Conservation (phyloP, 768 basidiomycete genomes). For the Mycena amicta region DNA sequence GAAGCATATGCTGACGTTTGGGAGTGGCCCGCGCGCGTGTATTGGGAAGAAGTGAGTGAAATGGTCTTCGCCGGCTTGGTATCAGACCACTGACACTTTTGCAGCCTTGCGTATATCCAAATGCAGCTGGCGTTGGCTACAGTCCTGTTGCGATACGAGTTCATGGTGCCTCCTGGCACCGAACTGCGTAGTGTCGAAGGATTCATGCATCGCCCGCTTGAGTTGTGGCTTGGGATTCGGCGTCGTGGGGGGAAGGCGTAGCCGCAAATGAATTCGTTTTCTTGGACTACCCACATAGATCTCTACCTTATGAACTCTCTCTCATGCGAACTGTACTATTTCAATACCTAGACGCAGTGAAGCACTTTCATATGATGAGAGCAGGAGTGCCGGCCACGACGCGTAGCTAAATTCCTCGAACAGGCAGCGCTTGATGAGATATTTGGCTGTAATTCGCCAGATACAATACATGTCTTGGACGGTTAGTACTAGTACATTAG, state of each 20-base stretch:
- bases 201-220: constrained; percentile 14
- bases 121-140: constrained; percentile 10
- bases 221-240: constrained; percentile 1
- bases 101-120: constrained; percentile 7
- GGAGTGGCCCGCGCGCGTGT: constrained; percentile 13
- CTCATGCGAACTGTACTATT: too few relatives aligned
- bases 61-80: too few relatives aligned
- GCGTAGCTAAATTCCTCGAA: too few relatives aligned
- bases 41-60: constrained; percentile 14
- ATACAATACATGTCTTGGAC: too few relatives aligned
- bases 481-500: too few relatives aligned
- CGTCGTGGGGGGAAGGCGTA: background rate
- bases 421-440: too few relatives aligned
- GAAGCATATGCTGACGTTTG: constrained; percentile 13
- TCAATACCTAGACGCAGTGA: too few relatives aligned
- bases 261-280: background rate
- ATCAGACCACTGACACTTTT: too few relatives aligned
- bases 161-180: constrained; percentile 5
- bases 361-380: too few relatives aligned
- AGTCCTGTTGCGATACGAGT: constrained; percentile 8
- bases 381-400: too few relatives aligned
- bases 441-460: too few relatives aligned
- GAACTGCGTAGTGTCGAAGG: constrained; percentile 9
- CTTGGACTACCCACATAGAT: background rate
- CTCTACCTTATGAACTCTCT: too few relatives aligned